Conservation (phyloP, 805 yeast species). For the Ogataea salicorniae region DNA sequence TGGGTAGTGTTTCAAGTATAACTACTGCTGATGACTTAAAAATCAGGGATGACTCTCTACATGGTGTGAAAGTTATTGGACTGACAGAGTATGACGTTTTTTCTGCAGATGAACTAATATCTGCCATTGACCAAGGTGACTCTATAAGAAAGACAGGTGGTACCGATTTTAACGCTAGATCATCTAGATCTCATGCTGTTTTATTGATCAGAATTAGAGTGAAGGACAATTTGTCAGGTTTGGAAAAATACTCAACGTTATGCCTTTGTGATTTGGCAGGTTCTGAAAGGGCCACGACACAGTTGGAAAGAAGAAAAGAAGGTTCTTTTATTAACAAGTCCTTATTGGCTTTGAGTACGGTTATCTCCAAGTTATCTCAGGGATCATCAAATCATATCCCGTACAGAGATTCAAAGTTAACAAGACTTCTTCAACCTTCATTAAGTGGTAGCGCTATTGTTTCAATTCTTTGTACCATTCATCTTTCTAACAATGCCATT, state of each 20-base stretch:
- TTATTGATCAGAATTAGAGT: conserved; percentile 58
- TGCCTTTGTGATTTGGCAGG: conserved; percentile 96
- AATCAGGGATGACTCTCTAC: conserved; percentile 68
- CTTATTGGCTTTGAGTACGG: conserved; percentile 82
- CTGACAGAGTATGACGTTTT: conserved; percentile 56
- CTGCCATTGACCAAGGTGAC: conserved; percentile 65
- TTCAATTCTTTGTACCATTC: conserved; percentile 82
- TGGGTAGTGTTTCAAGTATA: conserved; percentile 6
- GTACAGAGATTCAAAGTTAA: conserved; percentile 87
- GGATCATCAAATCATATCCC: conserved; percentile 60
- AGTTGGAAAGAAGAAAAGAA: conserved; percentile 80
- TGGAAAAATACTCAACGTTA: conserved; percentile 49
- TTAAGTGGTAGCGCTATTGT: conserved; percentile 82
- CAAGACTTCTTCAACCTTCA: conserved; percentile 88
- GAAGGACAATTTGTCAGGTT: conserved; percentile 36
- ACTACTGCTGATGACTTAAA: conserved; percentile 47
- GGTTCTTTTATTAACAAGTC: conserved; percentile 93
- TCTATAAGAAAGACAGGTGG: conserved; percentile 72
- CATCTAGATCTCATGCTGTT: conserved; percentile 90
- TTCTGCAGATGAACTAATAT: conserved; percentile 55
- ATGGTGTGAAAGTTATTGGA: conserved; percentile 74
- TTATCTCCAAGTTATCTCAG: conserved; percentile 66
- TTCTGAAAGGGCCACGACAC: conserved; percentile 80
- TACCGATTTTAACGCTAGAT: conserved; percentile 82
- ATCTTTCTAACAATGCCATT: conserved; percentile 52